phyloP scores from a whole-genome alignment of 2,329 filamentous ascomycete species.

The Aureobasidium lini region DNA sequence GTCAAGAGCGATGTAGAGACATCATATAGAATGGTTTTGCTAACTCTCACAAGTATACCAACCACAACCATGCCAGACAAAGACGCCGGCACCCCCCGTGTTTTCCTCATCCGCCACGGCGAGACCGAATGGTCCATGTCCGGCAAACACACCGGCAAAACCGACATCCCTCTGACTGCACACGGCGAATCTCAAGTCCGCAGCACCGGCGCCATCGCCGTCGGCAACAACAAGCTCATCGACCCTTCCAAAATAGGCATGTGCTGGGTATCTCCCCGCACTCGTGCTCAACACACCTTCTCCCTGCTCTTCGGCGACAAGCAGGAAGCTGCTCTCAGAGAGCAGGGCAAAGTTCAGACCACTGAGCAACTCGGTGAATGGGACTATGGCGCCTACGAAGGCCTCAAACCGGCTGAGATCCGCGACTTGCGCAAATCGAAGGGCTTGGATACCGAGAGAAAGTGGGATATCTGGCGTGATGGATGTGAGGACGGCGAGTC shows the following conservation, averaged over 20 bases:
- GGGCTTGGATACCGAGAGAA: conserved; percentile 31
- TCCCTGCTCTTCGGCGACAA: conserved; percentile 54
- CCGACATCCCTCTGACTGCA: conserved; percentile 75
- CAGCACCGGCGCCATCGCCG: conserved; percentile 71
- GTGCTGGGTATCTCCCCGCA: conserved; percentile 77
- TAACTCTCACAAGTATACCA: not conserved
- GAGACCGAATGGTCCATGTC: conserved; percentile 93
- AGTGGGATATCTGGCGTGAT: conserved; percentile 84
- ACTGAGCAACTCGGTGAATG: conserved; percentile 51
- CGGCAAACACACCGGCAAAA: conserved; percentile 68
- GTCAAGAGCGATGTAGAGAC: no score
- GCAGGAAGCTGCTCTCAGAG: conserved; percentile 42
- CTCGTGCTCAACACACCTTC: conserved; percentile 79
- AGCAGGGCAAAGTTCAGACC: conserved; percentile 38
- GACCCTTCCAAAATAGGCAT: conserved; percentile 64
- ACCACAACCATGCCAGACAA: conserved; percentile 26
- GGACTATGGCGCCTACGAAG: conserved; percentile 57
- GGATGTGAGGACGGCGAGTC: conserved; percentile 62
- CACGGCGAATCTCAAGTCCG: conserved; percentile 55
- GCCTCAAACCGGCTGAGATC: conserved; percentile 46
- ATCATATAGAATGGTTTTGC: not conserved
- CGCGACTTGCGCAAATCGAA: conserved; percentile 36
- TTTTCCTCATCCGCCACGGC: conserved; percentile 65
- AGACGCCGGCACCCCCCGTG: conserved; percentile 37
- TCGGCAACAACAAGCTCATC: conserved; percentile 77